A percentile compares a stretch with the other conserved stretches of the same genome.
phyloP scores from a whole-genome alignment of 768 basidiomycete species.

The Boletus patriciae region DNA sequence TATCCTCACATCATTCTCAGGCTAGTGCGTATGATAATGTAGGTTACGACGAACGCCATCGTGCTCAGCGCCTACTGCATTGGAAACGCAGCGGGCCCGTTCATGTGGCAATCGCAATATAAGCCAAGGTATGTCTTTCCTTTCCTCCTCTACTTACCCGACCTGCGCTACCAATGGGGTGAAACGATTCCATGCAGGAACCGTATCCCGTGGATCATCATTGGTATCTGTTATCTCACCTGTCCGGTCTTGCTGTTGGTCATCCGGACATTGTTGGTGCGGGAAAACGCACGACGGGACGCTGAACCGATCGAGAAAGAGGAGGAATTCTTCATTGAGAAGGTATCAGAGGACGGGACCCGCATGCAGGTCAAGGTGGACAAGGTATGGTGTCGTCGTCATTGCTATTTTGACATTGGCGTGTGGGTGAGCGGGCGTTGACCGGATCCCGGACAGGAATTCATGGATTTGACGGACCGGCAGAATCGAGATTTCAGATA shows the following conservation, averaged over 20 bases:
- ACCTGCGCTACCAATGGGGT: neutral
- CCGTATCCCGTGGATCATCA: slow-evolving; percentile 75
- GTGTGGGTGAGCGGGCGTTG: neutral
- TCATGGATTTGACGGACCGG: slow-evolving; percentile 68
- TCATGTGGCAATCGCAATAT: slow-evolving; percentile 74
- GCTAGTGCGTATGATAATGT: neutral
- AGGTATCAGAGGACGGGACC: slow-evolving; percentile 49
- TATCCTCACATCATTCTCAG: neutral
- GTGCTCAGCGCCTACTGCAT: slow-evolving; percentile 70
- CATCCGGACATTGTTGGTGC: slow-evolving; percentile 53
- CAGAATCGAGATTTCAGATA: slow-evolving; percentile 76
- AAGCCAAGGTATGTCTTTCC: slow-evolving; percentile 52
- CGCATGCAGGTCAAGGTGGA: slow-evolving; percentile 57
- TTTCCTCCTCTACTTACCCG: neutral
- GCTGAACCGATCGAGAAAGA: slow-evolving; percentile 54
- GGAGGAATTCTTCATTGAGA: slow-evolving; percentile 63
- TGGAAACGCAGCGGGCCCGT: slow-evolving; percentile 68
- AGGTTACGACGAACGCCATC: slow-evolving; percentile 56
- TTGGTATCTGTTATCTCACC: slow-evolving; percentile 58
- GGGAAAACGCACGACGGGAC: slow-evolving; percentile 68
- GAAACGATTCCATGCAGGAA: slow-evolving; percentile 44
- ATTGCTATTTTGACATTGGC: neutral
- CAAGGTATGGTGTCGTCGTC: slow-evolving; percentile 44
- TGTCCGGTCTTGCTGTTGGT: slow-evolving; percentile 50
- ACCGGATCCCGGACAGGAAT: slow-evolving; percentile 45